Conservation (phyloP, 768 basidiomycete genomes). For the Plicaturopsis crispa region DNA sequence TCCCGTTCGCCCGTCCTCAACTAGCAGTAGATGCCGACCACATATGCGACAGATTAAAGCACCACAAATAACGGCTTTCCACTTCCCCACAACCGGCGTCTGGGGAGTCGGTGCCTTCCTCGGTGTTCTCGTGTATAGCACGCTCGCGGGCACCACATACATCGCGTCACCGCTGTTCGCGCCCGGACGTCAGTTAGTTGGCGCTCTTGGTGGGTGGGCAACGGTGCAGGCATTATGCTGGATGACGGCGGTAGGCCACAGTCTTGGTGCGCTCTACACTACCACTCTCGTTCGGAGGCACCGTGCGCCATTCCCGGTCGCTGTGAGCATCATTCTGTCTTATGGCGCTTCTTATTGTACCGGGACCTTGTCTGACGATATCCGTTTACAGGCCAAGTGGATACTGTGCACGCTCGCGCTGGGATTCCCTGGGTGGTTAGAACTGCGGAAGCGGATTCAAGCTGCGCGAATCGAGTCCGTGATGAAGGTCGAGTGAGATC, state of each 20-base stretch:
- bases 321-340: slow-evolving; percentile 25
- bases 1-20: not conserved
- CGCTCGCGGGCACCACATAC: no score
- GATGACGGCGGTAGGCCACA: slow-evolving; percentile 29
- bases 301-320: slow-evolving; percentile 34
- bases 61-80: slow-evolving; percentile 5
- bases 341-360: not conserved
- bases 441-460: slow-evolving; percentile 54
- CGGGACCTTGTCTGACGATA: not conserved
- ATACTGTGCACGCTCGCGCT: slow-evolving; percentile 38
- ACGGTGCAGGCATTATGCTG: slow-evolving; percentile 24
- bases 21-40: not conserved
- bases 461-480: slow-evolving; percentile 69
- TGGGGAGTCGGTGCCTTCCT: not conserved
- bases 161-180: slow-evolving; percentile 20
- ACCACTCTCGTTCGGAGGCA: slow-evolving; percentile 41
- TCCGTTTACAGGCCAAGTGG: slow-evolving; percentile 39
- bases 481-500: slow-evolving; percentile 63
- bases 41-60: slow-evolving; percentile 2
- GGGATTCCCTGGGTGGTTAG: slow-evolving; percentile 48
- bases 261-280: slow-evolving; percentile 41
- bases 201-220: slow-evolving; percentile 20
- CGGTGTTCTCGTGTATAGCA: not conserved
- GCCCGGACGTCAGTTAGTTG: slow-evolving; percentile 24
- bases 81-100: slow-evolving; percentile 4